Base-by-base conservation (phyloP, 305 asterid genomes). In the Fraxinus sp. region DNA sequence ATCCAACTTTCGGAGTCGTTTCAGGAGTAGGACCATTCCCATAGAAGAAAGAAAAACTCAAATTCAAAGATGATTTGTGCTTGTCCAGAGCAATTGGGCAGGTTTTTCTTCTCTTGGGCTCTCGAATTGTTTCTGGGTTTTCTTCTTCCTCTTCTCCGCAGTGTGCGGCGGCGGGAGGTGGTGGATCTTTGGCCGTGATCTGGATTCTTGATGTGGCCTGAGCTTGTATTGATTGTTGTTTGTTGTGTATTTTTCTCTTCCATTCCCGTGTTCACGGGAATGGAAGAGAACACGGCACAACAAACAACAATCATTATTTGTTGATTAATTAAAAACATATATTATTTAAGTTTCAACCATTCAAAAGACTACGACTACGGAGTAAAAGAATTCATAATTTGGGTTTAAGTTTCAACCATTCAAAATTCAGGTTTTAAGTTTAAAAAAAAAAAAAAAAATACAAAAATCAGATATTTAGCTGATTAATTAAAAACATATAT, bases 1-100 rank as follows among this genome's bases (percentile, higher is more conserved):
- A 89, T 74, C 90, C 88, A 39, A 89, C 86, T 80, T 89, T 89
- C 3, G 90, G 92, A 3, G 90, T 89, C 46, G 87, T 83, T 82
- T 89, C 88, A 0, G 89, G 90, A 11, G 82, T 81, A 72, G 52
- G 87, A 39, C 83, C 86, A 36, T 75, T 84, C 1, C 91, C 90
- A 57, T 80, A 80, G 46, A 83, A 78, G 82, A 90, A 88, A 36
- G 92, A 82, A 39, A 81, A 81, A 41, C 81, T 39, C 26, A 80
- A 84, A 72, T 86, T 84, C 22, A 84, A 9, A 32, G 37, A 64
- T 3, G 84, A 13, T 6, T 32, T 68, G 79, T 20, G 57, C 57
- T 85, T 84, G 43, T 86, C 87, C 28, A 86, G 70, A 18, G 82
- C 88, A 77, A 78, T 81, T 1, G 89, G 89, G 79, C 88, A 82